Percentiles rank a stretch among this genome's conserved stretches.
These are phyloP conservation scores for Ustilago cynodontis DNA, from an alignment of 1,284 basidiomycete species.

Conservation along the genomic window DNA sequence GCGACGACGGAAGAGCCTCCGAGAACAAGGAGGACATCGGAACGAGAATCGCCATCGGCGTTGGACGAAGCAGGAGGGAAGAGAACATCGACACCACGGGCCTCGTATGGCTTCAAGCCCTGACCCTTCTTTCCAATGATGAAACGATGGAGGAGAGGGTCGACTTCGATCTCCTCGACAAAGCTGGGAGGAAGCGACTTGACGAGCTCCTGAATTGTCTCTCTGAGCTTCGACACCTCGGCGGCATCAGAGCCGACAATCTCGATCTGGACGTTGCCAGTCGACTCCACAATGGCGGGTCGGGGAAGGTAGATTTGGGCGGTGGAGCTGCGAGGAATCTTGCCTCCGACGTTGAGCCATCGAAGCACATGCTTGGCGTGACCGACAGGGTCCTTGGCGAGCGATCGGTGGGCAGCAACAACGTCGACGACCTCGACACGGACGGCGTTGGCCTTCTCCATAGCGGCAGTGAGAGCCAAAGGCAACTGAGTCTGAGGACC, in stretches of 20 bases:
- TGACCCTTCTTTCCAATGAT: constrained; percentile 66
- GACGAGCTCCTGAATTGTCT: constrained; percentile 52
- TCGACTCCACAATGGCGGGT: constrained; percentile 57
- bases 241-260: constrained; percentile 66
- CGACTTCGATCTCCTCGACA: constrained; percentile 58
- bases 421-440: constrained; percentile 65
- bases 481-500: constrained; percentile 82
- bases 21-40: constrained; percentile 61
- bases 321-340: constrained; percentile 72
- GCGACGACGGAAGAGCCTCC: constrained; percentile 33
- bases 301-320: constrained; percentile 66
- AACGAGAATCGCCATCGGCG: constrained; percentile 49
- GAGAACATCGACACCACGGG: constrained; percentile 65
- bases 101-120: constrained; percentile 60
- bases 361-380: constrained; percentile 64
- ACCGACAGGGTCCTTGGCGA: constrained; percentile 39
- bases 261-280: constrained; percentile 61
- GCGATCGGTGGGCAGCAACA: constrained; percentile 54
- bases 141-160: constrained; percentile 66
- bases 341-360: constrained; percentile 61
- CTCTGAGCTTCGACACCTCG: constrained; percentile 53
- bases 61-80: constrained; percentile 61
- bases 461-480: constrained; percentile 75
- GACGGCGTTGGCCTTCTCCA: constrained; percentile 68
- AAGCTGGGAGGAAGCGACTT: constrained; percentile 46